Conservation (phyloP, 2,329 filamentous ascomycete genomes). For the Hypoxylon sp. region DNA sequence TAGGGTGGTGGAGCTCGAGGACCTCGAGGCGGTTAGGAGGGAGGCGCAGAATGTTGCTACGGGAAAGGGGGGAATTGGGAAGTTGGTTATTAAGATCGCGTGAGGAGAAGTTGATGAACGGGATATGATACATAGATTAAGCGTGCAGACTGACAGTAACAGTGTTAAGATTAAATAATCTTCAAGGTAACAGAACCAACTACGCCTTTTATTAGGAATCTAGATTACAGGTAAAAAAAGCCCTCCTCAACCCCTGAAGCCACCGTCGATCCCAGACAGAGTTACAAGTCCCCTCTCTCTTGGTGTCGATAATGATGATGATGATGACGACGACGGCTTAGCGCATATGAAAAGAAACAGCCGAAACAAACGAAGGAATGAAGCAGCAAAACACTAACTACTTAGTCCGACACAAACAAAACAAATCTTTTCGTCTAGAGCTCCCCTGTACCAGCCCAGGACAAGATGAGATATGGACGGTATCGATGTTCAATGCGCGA, state of each 20-base stretch:
- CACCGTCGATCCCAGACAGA: neutral
- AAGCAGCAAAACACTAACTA: conserved; percentile 4
- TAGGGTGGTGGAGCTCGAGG: conserved; percentile 57
- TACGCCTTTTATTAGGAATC: conserved; percentile 21
- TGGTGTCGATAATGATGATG: neutral
- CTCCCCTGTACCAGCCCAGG: conserved; percentile 9
- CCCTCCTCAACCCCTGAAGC: neutral
- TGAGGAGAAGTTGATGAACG: conserved; percentile 11
- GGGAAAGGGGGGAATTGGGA: conserved; percentile 60
- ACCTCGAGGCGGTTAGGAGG: conserved; percentile 59
- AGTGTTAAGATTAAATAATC: neutral
- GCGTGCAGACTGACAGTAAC: neutral
- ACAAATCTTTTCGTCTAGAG: neutral
- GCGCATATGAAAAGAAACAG: conserved; percentile 5
- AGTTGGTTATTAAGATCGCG: conserved; percentile 57
- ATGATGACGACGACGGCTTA: neutral
- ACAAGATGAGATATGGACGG: neutral
- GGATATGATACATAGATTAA: neutral
- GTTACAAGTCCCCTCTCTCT: neutral
- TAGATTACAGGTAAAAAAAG: conserved; percentile 24
- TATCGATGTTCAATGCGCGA: neutral
- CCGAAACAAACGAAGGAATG: conserved; percentile 1
- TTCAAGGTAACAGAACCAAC: neutral
- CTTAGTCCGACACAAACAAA: conserved; percentile 8
- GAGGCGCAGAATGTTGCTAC: conserved; percentile 58